A percentile compares a stretch with the other conserved stretches of the same genome.
Conservation (phyloP, 2,329 filamentous ascomycete species). For the Ophiocordyceps camponoti-saundersi region DNA sequence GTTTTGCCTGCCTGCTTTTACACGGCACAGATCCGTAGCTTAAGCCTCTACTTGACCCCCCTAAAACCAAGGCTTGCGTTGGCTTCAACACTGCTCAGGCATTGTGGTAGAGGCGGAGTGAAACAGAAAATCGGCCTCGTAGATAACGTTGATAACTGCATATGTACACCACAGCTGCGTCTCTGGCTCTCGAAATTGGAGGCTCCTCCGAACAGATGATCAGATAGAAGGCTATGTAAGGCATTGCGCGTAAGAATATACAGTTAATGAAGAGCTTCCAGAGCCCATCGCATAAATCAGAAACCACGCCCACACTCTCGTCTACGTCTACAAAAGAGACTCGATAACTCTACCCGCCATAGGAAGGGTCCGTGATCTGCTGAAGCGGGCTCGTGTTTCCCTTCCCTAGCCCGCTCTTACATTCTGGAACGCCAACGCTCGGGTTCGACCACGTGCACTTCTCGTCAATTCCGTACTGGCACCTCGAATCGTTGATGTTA, state of each 20-base stretch:
- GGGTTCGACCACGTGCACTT: background rate
- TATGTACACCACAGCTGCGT: too few species aligned
- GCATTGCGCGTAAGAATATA: background rate
- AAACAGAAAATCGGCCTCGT: too few species aligned
- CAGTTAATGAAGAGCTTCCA: background rate
- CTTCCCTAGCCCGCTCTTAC: background rate
- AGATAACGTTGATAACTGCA: too few species aligned
- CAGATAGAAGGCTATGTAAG: too few species aligned
- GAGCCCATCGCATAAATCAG: background rate
- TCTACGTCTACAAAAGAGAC: background rate
- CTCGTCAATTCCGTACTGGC: background rate
- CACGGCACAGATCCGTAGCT: too few species aligned
- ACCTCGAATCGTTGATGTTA: background rate
- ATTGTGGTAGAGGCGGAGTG: too few species aligned
- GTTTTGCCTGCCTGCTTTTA: too few species aligned
- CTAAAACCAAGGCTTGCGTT: too few species aligned
- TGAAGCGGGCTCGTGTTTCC: background rate
- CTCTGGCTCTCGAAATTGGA: too few species aligned
- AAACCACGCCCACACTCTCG: background rate
- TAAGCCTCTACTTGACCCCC: too few species aligned
- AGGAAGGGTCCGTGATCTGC: background rate
- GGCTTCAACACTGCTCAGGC: too few species aligned
- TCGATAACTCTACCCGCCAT: background rate
- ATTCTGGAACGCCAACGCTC: background rate
- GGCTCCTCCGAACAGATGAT: too few species aligned